Evolutionary conservation across 768 basidiomycete species (phyloP), one percentile per base, ranked within the genome.

Genomic region (Lentinula edodes): DNA sequence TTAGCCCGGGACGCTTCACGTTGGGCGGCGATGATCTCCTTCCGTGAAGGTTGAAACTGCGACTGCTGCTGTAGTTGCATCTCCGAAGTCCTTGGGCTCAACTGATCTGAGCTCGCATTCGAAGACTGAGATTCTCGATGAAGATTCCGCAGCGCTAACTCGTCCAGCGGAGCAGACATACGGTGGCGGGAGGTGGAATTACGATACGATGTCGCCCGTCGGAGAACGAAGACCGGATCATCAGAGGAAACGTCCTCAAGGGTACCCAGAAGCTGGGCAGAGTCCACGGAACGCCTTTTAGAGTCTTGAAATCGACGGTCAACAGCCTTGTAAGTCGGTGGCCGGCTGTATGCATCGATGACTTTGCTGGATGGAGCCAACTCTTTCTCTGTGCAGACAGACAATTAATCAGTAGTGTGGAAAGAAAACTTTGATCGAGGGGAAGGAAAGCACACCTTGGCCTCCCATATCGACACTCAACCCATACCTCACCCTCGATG

Each of bases 21-120:
- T 69, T 98, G 96, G 5, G 94, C 94, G 12, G 91, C 92, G 61
- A 98, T 97, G 67, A 97, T 90, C 66, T 97, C 94, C 64, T 92
- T 91, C 23, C 88, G 83, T 3, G 92, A 91, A 1, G 75, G 76
- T 62, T 74, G 74, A 36, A 74, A 68, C 63, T 74, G 73, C 64
- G 43, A 71, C 51, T 58, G 28, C 9, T 51, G 28, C 28, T 39
- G 45, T 12, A 34, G 48, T 15, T 32, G 28, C 8, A 35, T 41
- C 16, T 59, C 58, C 18, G n/a, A 28, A n/a, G 45, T 4, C 43
- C 58, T 43, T 18, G 58, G 58, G 15, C 58, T 59, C n/a, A 48
- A 16, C 5, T 45, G 58, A 15, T 59, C 58, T 1, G 59, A 51
- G 39, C 59, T 52, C 39, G 59, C 51, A 45, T 52, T 60, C 64